phyloP scores from a whole-genome alignment of 1,139 yeast genomes.

The Geotrichum candidum region DNA sequence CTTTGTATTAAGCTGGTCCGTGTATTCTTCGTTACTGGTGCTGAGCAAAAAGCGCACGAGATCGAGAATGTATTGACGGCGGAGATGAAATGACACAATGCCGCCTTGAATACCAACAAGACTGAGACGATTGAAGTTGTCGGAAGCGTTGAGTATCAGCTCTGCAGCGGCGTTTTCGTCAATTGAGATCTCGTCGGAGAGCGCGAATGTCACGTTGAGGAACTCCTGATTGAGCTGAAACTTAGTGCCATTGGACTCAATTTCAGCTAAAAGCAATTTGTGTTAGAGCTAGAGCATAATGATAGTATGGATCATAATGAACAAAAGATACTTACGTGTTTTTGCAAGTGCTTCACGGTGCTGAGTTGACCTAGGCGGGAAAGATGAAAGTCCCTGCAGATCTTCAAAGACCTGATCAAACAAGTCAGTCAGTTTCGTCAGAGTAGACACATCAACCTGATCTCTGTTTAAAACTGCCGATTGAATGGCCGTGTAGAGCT shows the following conservation, averaged over 20 bases:
- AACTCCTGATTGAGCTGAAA: constrained; percentile 51
- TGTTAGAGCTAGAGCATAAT: not conserved
- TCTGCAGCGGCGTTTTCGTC: constrained; percentile 66
- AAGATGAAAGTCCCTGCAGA: constrained; percentile 42
- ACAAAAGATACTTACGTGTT: constrained; percentile 34
- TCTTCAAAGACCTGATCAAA: constrained; percentile 39
- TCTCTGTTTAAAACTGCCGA: constrained; percentile 21
- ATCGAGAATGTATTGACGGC: constrained; percentile 67
- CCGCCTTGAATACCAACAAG: constrained; percentile 60
- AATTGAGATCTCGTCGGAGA: constrained; percentile 61
- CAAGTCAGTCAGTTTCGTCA: constrained; percentile 22
- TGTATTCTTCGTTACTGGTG: constrained; percentile 20
- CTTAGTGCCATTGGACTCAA: constrained; percentile 45
- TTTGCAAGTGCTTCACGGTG: constrained; percentile 50
- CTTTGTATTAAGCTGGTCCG: constrained; percentile 5
- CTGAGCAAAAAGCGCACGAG: constrained; percentile 55
- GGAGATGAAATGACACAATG: constrained; percentile 58
- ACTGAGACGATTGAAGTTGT: constrained; percentile 45
- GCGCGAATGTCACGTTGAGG: constrained; percentile 42
- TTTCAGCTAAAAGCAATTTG: constrained; percentile 30
- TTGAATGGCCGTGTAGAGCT: constrained; percentile 29
- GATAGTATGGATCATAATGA: not conserved
- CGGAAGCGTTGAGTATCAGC: constrained; percentile 44
- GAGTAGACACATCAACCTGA: constrained; percentile 18
- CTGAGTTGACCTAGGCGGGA: constrained; percentile 49